A percentile compares a stretch with the other conserved stretches of the same genome.
phyloP scores from a whole-genome alignment of 345 rosid species.

The Eutrema japonicum region DNA sequence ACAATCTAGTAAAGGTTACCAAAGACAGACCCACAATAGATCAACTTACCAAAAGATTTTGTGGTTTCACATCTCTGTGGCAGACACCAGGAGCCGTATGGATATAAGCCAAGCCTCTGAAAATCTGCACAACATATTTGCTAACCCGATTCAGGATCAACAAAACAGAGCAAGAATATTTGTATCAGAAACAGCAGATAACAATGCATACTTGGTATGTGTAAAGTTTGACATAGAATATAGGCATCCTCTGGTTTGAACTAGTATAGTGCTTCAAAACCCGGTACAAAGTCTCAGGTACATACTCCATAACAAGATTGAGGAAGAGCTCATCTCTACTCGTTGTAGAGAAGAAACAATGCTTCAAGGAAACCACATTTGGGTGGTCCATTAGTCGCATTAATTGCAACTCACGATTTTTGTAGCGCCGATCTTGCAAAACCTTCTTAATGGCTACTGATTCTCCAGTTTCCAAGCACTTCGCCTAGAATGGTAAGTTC shows the following conservation, averaged over 20 bases:
- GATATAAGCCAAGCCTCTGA: constrained; percentile 63
- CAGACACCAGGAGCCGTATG: constrained; percentile 82
- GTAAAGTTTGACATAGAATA: constrained; percentile 76
- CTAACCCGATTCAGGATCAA: constrained; percentile 30
- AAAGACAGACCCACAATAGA: constrained; percentile 11
- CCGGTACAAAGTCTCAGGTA: constrained; percentile 71
- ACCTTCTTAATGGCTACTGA: constrained; percentile 88
- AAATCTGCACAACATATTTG: constrained; percentile 59
- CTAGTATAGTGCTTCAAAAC: constrained; percentile 69
- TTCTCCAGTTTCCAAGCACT: constrained; percentile 89
- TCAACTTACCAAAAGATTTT: constrained; percentile 78
- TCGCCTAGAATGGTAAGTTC: constrained; percentile 57
- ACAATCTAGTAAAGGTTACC: constrained; percentile 4
- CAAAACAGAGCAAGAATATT: background rate
- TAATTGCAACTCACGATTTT: constrained; percentile 76
- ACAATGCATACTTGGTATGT: constrained; percentile 66
- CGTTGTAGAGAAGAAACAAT: constrained; percentile 87
- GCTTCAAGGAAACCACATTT: constrained; percentile 77
- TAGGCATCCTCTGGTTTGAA: constrained; percentile 75
- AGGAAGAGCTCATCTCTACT: constrained; percentile 71
- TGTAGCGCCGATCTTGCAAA: constrained; percentile 76
- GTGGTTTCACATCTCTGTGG: constrained; percentile 94
- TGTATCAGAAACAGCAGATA: constrained; percentile 6
- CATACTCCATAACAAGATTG: constrained; percentile 86
- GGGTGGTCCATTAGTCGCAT: constrained; percentile 90